Evolutionary conservation across 768 basidiomycete genomes (phyloP), one percentile per base, ranked within the genome.

Genomic region (Pisolithus sp.): DNA sequence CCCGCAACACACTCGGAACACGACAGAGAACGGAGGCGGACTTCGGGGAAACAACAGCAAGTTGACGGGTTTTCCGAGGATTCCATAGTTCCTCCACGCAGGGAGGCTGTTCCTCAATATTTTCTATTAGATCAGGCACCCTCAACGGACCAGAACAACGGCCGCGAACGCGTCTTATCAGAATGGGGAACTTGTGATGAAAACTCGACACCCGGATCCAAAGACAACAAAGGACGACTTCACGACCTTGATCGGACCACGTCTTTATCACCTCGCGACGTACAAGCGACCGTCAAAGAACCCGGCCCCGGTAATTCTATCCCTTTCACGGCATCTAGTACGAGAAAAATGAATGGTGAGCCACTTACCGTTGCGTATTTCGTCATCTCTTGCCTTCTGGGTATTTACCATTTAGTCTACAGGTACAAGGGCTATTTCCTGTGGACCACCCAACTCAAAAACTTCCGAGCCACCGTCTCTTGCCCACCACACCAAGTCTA

Each of bases 101-200:
- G 53, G 53, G 64, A 61, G 56, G 63, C 68, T 36, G 62, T 70
- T 37, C 76, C 78, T 26, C 72, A 71, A 50, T 83, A 84, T 65
- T 76, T 79, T 59, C 74, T 81, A 53, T 55, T 61, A 5, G 70
- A 46, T 49, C 39, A 36, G 17, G 51, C 57, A 9, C 34, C 46
- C 36, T 40, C 44, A 18, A 47, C 52, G 28, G 54, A 50, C 38
- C 50, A 49, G 5, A 49, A 56, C 21, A 45, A 26, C 23, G 38
- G 37, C 24, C 37, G 42, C 20, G 50, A 71, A 30, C 63, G 69
- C 17, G 62, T 66, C 39, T 26, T 37, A 3, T 49, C 52, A 2
- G 65, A 65, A 31, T 73, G 70, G 50, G 73, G 75, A 21, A 79
- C 77, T 0, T 82, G 80, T 61, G 79, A 80, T 62, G 81, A 81